These are phyloP conservation scores for Albizia julibrissin DNA, from an alignment of 306 rosid species.

Conservation along the genomic window DNA sequence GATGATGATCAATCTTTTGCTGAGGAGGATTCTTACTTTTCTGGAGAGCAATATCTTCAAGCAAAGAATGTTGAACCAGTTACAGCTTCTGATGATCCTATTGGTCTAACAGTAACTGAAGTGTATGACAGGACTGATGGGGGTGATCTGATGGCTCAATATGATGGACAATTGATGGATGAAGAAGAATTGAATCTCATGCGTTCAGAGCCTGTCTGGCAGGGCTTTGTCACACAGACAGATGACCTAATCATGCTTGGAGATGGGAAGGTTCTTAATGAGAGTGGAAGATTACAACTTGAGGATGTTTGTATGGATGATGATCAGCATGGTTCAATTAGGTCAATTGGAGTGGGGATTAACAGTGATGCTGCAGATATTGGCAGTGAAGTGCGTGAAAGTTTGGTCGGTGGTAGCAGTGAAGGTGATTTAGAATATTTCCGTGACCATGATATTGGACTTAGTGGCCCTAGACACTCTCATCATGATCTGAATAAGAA, in stretches of 20 bases:
- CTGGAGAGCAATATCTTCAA: conserved; percentile 80
- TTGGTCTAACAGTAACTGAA: conserved; percentile 62
- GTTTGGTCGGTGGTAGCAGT: conserved; percentile 76
- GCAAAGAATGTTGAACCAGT: conserved; percentile 65
- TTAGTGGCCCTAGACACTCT: conserved; percentile 50
- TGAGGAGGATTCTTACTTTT: conserved; percentile 86
- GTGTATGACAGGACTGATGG: conserved; percentile 60
- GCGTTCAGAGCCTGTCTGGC: conserved; percentile 91
- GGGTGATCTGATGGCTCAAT: conserved; percentile 73
- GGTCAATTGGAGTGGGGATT: conserved; percentile 91
- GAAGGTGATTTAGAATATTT: conserved; percentile 75
- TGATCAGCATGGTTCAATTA: conserved; percentile 79
- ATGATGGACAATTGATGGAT: conserved; percentile 90
- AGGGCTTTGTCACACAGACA: conserved; percentile 84
- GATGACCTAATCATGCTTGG: conserved; percentile 76
- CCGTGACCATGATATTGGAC: conserved; percentile 59
- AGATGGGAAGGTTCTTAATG: conserved; percentile 59
- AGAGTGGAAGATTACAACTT: conserved; percentile 56
- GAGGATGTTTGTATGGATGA: conserved; percentile 74
- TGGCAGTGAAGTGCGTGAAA: conserved; percentile 77
- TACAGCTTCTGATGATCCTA: conserved; percentile 60
- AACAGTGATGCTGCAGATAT: conserved; percentile 81
- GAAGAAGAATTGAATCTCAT: conserved; percentile 78
- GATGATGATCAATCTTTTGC: conserved; percentile 92
- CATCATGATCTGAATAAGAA: conserved; percentile 54